These are phyloP conservation scores for Salix caprea DNA, from an alignment of 345 rosid species.

Conservation along the genomic window DNA sequence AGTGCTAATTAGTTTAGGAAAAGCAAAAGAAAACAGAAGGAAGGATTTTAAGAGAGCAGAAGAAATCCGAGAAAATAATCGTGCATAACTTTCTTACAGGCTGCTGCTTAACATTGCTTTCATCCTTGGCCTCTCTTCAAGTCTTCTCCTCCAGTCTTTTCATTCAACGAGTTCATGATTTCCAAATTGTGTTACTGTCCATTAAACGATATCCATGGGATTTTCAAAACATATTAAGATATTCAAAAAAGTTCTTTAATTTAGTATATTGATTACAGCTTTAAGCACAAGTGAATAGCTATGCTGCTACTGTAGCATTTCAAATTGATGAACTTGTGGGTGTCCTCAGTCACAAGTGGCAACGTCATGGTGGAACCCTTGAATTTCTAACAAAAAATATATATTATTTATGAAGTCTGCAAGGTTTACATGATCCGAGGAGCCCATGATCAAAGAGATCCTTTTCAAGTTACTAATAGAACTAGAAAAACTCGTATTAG, in stretches of 20 bases:
- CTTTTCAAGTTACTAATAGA: not conserved
- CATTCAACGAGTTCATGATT: not conserved
- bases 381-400: not conserved
- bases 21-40: not conserved
- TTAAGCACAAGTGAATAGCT: not conserved
- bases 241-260: not conserved
- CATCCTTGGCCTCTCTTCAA: not conserved
- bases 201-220: not conserved
- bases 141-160: not conserved
- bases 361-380: not conserved
- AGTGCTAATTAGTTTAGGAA: not conserved
- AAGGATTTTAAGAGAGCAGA: not conserved
- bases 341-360: not conserved
- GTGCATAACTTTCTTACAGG: not conserved
- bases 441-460: slow-evolving; percentile 44
- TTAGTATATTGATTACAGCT: not conserved
- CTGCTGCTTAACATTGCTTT: not conserved
- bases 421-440: slow-evolving; percentile 38
- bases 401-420: not conserved
- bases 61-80: not conserved
- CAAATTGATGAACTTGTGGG: not conserved
- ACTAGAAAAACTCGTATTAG: not conserved
- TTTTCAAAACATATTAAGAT: not conserved
- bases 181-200: not conserved
- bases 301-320: not conserved